Evolutionary conservation across 176 grass and related monocot species (phyloP).

Genomic region (Avena eriantha): DNA sequence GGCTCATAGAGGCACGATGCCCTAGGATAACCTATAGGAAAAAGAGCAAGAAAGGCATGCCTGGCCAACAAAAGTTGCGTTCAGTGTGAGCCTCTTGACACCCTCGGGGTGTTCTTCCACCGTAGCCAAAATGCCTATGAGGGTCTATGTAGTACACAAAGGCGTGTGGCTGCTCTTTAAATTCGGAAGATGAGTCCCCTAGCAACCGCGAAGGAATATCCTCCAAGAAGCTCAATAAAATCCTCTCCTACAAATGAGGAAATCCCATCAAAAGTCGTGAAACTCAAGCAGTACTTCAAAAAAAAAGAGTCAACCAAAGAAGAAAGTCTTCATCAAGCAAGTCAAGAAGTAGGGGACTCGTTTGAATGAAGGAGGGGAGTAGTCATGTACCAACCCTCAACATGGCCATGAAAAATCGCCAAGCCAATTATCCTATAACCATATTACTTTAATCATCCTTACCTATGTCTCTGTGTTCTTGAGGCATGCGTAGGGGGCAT

Average conservation of each 20-base stretch:
- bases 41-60: neutral
- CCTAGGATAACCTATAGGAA: neutral
- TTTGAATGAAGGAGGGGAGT: neutral
- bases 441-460: neutral
- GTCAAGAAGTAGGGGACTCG: neutral
- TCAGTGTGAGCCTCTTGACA: neutral
- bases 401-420: neutral
- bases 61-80: neutral
- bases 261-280: neutral
- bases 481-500: neutral
- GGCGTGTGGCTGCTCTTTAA: neutral
- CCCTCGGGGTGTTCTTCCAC: neutral
- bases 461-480: neutral
- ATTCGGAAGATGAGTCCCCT: neutral
- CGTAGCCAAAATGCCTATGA: neutral
- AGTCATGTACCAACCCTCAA: neutral
- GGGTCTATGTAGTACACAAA: neutral
- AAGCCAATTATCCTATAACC: neutral
- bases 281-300: neutral
- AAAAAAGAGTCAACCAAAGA: neutral
- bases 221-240: neutral
- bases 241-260: neutral
- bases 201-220: neutral
- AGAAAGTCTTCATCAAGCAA: neutral
- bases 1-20: neutral